Conservation (phyloP, 768 basidiomycete genomes). For the Dentipellis sp. region DNA sequence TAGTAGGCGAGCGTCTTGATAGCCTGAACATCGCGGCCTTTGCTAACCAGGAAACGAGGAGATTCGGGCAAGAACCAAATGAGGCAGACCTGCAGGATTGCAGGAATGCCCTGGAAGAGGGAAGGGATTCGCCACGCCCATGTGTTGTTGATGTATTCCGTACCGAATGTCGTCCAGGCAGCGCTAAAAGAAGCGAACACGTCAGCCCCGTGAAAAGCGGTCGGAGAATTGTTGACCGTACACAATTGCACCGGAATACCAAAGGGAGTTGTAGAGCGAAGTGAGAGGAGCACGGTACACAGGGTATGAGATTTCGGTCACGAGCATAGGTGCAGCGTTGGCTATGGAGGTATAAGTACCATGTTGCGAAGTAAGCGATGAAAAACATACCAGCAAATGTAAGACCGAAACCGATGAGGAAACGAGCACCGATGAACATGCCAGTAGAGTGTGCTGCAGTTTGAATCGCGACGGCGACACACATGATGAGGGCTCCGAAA, state of each 20-base stretch:
- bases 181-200: constrained; percentile 22
- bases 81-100: constrained; percentile 54
- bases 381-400: constrained; percentile 39
- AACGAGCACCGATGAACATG: constrained; percentile 67
- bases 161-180: constrained; percentile 82
- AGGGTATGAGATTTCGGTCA: constrained; percentile 83
- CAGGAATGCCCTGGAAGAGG: constrained; percentile 59
- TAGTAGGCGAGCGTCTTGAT: constrained; percentile 68
- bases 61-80: constrained; percentile 73
- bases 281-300: constrained; percentile 73
- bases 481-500: constrained; percentile 65
- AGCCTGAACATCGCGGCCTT: constrained; percentile 64
- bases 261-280: constrained; percentile 74
- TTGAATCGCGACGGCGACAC: constrained; percentile 57
- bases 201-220: not conserved
- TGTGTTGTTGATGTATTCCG: constrained; percentile 54
- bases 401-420: constrained; percentile 70
- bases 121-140: constrained; percentile 86
- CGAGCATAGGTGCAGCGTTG: constrained; percentile 73
- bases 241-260: constrained; percentile 81
- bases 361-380: constrained; percentile 8
- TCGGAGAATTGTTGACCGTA: constrained; percentile 22
- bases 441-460: constrained; percentile 61
- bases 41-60: constrained; percentile 75
- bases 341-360: constrained; percentile 19